Conservation (phyloP, 495 filamentous ascomycete species). For the Hypomontagnella monticulosa region DNA sequence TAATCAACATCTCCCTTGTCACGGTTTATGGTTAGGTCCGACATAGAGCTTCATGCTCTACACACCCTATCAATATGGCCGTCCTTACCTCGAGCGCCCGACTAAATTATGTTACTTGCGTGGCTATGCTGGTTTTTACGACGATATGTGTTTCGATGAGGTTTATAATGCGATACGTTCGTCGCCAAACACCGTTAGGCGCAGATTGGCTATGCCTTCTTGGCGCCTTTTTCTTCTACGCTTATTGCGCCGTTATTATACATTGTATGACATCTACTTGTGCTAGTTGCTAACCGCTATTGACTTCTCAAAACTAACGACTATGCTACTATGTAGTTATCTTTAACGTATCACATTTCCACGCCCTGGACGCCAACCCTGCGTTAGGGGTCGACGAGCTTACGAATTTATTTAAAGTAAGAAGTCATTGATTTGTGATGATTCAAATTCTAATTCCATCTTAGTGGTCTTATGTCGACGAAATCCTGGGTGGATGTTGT, state of each 20-base stretch:
- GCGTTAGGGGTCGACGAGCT: background rate
- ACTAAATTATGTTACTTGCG: too few species aligned
- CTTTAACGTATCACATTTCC: conserved; percentile 3
- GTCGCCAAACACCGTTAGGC: background rate
- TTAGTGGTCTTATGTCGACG: background rate
- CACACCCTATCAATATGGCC: too few species aligned
- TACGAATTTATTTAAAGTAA: background rate
- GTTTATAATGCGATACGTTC: background rate
- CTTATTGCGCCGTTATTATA: conserved; percentile 7
- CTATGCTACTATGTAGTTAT: background rate
- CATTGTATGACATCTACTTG: background rate
- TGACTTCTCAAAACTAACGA: background rate
- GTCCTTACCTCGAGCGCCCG: too few species aligned
- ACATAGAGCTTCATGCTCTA: too few species aligned
- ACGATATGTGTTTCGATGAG: too few species aligned
- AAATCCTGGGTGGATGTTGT: background rate
- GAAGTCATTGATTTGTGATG: background rate
- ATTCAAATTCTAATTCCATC: background rate
- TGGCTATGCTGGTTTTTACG: too few species aligned
- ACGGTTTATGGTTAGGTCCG: too few species aligned
- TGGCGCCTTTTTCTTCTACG: background rate
- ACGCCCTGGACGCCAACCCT: too few species aligned
- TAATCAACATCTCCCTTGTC: too few species aligned
- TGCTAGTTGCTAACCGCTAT: background rate
- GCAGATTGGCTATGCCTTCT: conserved; percentile 14